Evolutionary conservation across 2,329 filamentous ascomycete species (phyloP), one percentile per base, ranked within the genome.

Genomic region (Ramularia endophylla): DNA sequence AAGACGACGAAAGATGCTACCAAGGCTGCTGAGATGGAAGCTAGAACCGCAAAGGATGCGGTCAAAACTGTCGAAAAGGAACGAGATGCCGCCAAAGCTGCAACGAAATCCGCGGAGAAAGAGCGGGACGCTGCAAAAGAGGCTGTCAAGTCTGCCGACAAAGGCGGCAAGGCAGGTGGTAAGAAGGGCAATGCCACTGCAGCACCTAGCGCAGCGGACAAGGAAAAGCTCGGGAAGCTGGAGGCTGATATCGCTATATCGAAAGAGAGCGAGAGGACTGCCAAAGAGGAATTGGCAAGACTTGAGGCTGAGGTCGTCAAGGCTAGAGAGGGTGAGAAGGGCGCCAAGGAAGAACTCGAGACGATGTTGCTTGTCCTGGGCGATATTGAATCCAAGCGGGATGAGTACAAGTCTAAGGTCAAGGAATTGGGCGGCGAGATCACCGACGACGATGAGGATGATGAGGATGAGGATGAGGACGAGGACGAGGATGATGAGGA

Each of bases 311-410:
- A 44, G 31, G 27, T 56, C 12, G 29, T 43, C 18, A 41, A 36
- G 17, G 48, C 40, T 3, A 42, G 46, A 16, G 36, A 46, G 20
- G 36, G 28, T 8, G 43, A 52, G 31, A 47, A 40, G 30, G 30
- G 20, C n/a, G 44, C 46, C 4, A 52, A 51, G 38, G 52, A 56
- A 17, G 50, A 53, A 33, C 32, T 54, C 20, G 51, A 54, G 29
- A 52, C 43, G 27, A 52, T 46, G 59, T 38, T 76, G 40, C 68
- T 73, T 35, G 59, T 71, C 4, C 63, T 71, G 22, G 64, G 66
- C 4, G 69, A 73, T 45, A 59, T 74, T 25, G 67, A 73, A 54
- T 64, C 69, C 40, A 71, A 71, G 47, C 38, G 52, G 32, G 55
- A 57, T 31, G 53, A 51, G 43, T 60, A 57, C 30, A 56, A 46